Base-by-base conservation (phyloP, 192 early-diverging fungal species). In the Spizellomyces sp. region DNA sequence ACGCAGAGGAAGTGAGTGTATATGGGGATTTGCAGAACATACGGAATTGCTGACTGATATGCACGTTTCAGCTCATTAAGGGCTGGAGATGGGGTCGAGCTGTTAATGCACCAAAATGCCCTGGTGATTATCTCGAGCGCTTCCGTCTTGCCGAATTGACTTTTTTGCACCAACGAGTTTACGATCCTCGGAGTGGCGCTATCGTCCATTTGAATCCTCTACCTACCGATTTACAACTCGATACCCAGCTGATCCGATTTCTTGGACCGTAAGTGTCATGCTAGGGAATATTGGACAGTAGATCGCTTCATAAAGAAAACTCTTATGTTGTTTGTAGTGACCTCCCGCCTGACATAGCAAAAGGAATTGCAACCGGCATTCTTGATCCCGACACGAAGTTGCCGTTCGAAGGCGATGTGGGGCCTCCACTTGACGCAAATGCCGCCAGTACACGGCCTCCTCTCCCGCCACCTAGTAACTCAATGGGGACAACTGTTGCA, bases 151-250 rank as follows among this genome's bases (percentile, higher is more conserved):
- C 98, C 3, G 91, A 98, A 42, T 76, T 89, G 5, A 95, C 94
- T 0, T 99, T 99, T 79, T 73, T 89, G 46, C 91, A 94, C 74
- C 96, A 98, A 64, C 83, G 91, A 0, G 96, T 99, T 5, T 99
- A 91, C 74, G 91, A 95, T 67, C 90, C 93, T 0, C 50, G 55
- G 0, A 48, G 73, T 2, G 70, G 80, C 9, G 17, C 65, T 0
- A 72, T 93, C 63, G 86, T 82, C 4, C 84, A 84, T 54, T 78
- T 98, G 27, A 86, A 78, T 19, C 71, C 87, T 10, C 48, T 89
- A 0, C 83, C 86, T 0, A 70, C 69, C 5, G 70, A 75, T 0
- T 70, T 90, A 4, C 58, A 74, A 7, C 54, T 76, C 6, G 62
- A 75, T 8, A 66, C 84, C 4, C 46, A 61, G 21, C 10, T 46